These are phyloP conservation scores for Penicillium glabrum DNA, from an alignment of 2,329 filamentous ascomycete species.

Conservation along the genomic window DNA sequence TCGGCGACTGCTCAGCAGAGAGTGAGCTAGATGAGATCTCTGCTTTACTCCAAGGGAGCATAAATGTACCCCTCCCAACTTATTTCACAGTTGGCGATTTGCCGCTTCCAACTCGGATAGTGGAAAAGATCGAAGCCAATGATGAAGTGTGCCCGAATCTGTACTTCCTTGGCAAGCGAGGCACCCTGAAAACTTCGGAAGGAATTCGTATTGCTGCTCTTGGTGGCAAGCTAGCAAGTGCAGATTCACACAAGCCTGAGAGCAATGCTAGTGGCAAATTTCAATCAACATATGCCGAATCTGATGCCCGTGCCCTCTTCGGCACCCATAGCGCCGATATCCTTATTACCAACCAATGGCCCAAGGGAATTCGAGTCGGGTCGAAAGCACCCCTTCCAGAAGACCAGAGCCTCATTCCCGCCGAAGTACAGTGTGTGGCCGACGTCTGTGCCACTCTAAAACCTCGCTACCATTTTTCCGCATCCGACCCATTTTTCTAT, in stretches of 20 bases:
- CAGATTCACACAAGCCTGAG: constrained; percentile 28
- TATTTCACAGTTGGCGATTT: constrained; percentile 84
- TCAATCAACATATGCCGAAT: constrained; percentile 72
- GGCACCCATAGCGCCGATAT: constrained; percentile 82
- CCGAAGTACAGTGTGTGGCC: constrained; percentile 66
- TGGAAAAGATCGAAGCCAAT: constrained; percentile 71
- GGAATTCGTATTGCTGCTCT: constrained; percentile 85
- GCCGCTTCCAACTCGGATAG: constrained; percentile 68
- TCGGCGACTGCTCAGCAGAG: constrained; percentile 53
- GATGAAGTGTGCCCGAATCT: constrained; percentile 85
- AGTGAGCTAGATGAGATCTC: constrained; percentile 60
- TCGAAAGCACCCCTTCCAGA: constrained; percentile 65
- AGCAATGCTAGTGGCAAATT: constrained; percentile 61
- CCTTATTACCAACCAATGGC: constrained; percentile 84
- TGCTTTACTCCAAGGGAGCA: constrained; percentile 69
- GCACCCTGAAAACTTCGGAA: constrained; percentile 83
- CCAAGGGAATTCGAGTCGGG: constrained; percentile 66
- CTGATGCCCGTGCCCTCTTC: constrained; percentile 72
- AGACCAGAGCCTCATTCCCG: constrained; percentile 48
- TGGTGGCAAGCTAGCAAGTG: constrained; percentile 63
- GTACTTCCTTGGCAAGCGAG: constrained; percentile 83
- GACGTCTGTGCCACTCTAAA: constrained; percentile 77
- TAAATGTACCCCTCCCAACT: constrained; percentile 74
- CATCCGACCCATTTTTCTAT: constrained; percentile 70
- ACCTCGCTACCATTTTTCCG: constrained; percentile 87